Base-by-base conservation (phyloP, 768 basidiomycete genomes). In the Tulasnella sp. region DNA sequence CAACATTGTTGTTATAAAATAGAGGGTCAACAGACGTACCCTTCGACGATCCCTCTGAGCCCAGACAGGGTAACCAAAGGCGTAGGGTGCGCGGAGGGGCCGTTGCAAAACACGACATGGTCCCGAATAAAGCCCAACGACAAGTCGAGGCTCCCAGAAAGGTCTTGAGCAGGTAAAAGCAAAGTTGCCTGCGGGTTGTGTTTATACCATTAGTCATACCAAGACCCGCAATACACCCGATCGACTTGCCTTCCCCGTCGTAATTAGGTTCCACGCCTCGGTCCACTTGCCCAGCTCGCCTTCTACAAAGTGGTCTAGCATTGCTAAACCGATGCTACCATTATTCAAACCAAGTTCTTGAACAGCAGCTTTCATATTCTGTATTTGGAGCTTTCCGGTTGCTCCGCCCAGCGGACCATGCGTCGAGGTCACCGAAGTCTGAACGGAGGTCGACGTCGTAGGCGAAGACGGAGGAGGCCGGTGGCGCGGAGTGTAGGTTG, bases 11-110 rank as follows among this genome's bases (percentile, higher is more conserved):
- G 42, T 18, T 81, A 61, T 23, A 46, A 26, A 71, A 57, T 46
- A 48, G 55, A 70, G 23, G 18, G 18, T 18, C 40, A 57, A 35
- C 78, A 79, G 7, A 85, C 89, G 78, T 84, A 93, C 91, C 88
- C 87, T 70, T 87, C 85, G 18, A 94, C 83, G 5, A 85, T 87
- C 7, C 94, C 96, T 29, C 96, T 86, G 37, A 98, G 85, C 5
- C 96, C 97, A 0, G 94, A 95, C 46, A 96, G 84, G 0, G 94
- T 94, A 4, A 95, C 87, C 16, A 95, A 83, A 42, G 88, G 87
- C 5, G 88, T 86, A 70, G 86, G 83, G 70, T 79, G 61, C 67
- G 81, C 82, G 32, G 88, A 85, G 20, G 86, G 82, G 1, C 86
- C 86, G 74, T 93, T 90, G 81, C 87, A 90, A 42, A 95, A 86